These are phyloP conservation scores for Vararia minispora DNA, from an alignment of 768 basidiomycete genomes.

Conservation along the genomic window DNA sequence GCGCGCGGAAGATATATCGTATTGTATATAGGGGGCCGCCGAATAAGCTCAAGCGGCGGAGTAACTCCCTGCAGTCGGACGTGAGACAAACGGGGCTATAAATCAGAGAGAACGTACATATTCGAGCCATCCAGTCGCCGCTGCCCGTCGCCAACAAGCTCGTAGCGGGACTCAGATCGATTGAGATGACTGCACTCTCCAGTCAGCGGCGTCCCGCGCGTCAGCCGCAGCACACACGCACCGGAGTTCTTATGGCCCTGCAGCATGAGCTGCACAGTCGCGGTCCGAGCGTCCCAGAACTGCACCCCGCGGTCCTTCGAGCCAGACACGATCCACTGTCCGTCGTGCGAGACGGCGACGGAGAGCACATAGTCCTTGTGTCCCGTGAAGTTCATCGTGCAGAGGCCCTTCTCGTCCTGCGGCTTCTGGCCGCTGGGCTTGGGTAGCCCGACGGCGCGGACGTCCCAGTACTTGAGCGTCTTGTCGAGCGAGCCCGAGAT, in stretches of 20 bases:
- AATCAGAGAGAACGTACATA: no score
- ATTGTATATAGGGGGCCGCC: no score
- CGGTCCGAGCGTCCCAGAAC: constrained; percentile 77
- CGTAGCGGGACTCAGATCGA: constrained; percentile 54
- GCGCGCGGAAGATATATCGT: no score
- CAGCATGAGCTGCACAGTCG: constrained; percentile 84
- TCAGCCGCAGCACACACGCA: constrained; percentile 19
- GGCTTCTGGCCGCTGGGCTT: constrained; percentile 28
- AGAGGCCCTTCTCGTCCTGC: constrained; percentile 38
- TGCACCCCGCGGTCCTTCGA: constrained; percentile 94
- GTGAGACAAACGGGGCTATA: no score
- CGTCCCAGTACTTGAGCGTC: constrained; percentile 54
- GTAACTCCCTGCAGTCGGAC: no score
- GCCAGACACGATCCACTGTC: constrained; percentile 91
- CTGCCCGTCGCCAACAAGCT: constrained; percentile 57
- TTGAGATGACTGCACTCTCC: constrained; percentile 45
- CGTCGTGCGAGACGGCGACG: constrained; percentile 81
- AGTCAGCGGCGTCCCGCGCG: constrained; percentile 3
- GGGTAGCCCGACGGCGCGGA: constrained; percentile 19
- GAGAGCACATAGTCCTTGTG: constrained; percentile 82
- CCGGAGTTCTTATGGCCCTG: constrained; percentile 71
- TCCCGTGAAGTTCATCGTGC: constrained; percentile 79
- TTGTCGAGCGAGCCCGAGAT: constrained; percentile 79
- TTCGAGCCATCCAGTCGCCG: constrained; percentile 61
- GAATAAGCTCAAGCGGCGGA: no score